Conservation (phyloP, 176 grass and related monocot species). For the Cenchrus purpureus region DNA sequence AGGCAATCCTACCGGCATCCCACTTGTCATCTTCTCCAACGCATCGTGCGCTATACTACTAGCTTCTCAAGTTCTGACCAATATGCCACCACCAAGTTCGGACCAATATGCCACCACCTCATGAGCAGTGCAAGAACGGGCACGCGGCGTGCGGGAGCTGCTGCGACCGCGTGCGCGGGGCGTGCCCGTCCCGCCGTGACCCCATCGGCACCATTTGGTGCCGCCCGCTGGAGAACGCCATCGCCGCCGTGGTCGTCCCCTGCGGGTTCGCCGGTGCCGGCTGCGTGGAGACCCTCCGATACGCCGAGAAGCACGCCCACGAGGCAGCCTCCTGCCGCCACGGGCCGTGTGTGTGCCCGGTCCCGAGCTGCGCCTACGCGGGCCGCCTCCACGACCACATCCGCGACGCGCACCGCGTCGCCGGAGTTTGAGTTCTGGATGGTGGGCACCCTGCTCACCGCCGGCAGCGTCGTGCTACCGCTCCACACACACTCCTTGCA, state of each 20-base stretch:
- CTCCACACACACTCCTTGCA: too few relatives aligned
- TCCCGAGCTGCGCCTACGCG: not conserved
- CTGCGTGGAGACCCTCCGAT: not conserved
- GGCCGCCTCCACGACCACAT: not conserved
- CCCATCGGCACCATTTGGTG: constrained; percentile 3
- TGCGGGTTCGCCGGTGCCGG: not conserved
- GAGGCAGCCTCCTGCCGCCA: not conserved
- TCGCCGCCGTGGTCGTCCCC: not conserved
- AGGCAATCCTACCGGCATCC: too few relatives aligned
- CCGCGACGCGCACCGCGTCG: not conserved
- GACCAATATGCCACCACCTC: too few relatives aligned
- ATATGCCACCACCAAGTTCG: too few relatives aligned
- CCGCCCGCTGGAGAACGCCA: not conserved
- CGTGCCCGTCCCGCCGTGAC: not conserved
- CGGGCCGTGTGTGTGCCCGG: not conserved
- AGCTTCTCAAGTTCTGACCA: too few relatives aligned
- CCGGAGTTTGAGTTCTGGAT: too few relatives aligned
- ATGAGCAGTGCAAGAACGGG: constrained; percentile 24
- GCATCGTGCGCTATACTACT: too few relatives aligned
- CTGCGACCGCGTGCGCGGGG: not conserved
- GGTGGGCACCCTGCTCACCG: too few relatives aligned
- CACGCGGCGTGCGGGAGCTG: not conserved
- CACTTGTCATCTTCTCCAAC: too few relatives aligned
- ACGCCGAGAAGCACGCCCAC: not conserved
- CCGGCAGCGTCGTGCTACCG: too few relatives aligned